Evolutionary conservation across 2,329 filamentous ascomycete species (phyloP).

Genomic region (Trichoderma gracile): DNA sequence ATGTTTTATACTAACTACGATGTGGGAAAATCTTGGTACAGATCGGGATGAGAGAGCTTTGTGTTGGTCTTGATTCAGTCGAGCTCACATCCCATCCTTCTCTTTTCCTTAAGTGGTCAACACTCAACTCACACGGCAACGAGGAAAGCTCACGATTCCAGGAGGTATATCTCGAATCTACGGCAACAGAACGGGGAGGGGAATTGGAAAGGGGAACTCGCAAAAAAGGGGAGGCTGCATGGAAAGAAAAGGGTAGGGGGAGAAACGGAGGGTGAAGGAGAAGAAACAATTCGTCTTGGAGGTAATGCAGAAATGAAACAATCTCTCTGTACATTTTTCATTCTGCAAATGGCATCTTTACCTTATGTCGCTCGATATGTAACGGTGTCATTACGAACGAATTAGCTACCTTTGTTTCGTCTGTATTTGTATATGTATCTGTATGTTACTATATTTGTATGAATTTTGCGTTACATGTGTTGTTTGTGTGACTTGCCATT

Average conservation of each 20-base stretch:
- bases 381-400: constrained; percentile 19
- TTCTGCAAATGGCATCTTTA: constrained; percentile 21
- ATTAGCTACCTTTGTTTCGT: not conserved
- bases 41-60: constrained; percentile 14
- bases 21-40: not conserved
- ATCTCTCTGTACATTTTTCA: constrained; percentile 23
- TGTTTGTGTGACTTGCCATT: not conserved
- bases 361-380: constrained; percentile 5
- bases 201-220: not conserved
- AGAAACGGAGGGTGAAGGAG: not conserved
- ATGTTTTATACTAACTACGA: constrained; percentile 1
- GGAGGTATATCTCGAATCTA: not conserved
- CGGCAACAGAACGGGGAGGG: not conserved
- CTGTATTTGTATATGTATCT: not conserved
- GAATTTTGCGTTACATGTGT: not conserved
- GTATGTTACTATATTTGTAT: not conserved
- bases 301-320: constrained; percentile 23
- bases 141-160: constrained; percentile 6
- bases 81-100: not conserved
- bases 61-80: not conserved
- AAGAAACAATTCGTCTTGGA: not conserved
- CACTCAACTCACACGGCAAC: not conserved
- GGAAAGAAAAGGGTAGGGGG: not conserved
- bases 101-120: not conserved
- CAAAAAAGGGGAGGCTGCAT: no score